Percentiles rank a stretch among this genome's conserved stretches.
phyloP scores from a whole-genome alignment of 2,329 filamentous ascomycete species.

The Elsinoe ampelina region DNA sequence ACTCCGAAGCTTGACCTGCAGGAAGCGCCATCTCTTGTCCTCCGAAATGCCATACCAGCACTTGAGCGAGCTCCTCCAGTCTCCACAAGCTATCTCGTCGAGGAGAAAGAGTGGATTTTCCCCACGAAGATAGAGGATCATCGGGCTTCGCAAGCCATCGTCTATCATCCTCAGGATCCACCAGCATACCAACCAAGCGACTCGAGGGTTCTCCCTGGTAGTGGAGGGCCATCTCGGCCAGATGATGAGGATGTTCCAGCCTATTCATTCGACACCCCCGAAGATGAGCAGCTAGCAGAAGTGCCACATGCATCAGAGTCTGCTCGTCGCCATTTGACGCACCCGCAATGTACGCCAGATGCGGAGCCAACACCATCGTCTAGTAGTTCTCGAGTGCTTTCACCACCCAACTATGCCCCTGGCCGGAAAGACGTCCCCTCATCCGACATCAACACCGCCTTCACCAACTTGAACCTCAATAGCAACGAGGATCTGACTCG shows the following conservation, averaged over 20 bases:
- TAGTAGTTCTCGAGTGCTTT: not conserved
- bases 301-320: not conserved
- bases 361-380: not conserved
- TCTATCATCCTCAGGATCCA: not conserved
- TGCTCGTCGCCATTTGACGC: not conserved
- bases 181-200: not conserved
- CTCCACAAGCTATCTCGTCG: not conserved
- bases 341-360: not conserved
- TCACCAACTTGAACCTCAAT: constrained; percentile 25
- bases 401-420: not conserved
- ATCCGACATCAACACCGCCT: not conserved
- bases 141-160: not conserved
- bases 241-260: not conserved
- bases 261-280: not conserved
- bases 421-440: not conserved
- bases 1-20: not conserved
- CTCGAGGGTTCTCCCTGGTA: too few relatives aligned
- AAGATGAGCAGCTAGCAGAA: not conserved
- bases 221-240: too few relatives aligned
- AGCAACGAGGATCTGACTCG: constrained; percentile 31
- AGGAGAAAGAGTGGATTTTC: not conserved
- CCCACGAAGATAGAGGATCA: not conserved
- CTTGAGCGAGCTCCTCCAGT: not conserved
- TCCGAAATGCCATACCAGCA: not conserved
- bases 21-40: not conserved